A percentile compares a stretch with the other conserved stretches of the same genome.
Conservation (phyloP, 306 rosid species). For the Medicago arabica region DNA sequence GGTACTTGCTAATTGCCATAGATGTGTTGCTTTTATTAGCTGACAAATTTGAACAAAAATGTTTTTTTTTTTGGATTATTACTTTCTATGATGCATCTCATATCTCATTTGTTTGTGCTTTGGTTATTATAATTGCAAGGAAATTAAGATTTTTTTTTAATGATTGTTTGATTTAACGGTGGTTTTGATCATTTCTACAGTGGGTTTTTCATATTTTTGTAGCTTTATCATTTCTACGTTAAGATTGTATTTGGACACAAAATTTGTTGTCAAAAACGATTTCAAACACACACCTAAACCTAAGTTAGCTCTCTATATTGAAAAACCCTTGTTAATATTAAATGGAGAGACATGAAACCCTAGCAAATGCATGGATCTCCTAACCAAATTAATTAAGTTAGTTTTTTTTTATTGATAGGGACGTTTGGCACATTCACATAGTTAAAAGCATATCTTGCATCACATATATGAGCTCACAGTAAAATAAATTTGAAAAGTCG, state of each 20-base stretch:
- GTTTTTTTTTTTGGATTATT: background rate
- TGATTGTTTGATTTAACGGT: too few species aligned
- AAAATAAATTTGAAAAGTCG: background rate
- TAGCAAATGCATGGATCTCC: slow-evolving; percentile 2
- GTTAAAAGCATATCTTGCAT: slow-evolving; percentile 12
- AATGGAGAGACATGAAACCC: slow-evolving; percentile 17
- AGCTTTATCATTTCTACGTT: too few species aligned
- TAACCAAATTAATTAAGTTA: background rate
- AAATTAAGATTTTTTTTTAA: background rate
- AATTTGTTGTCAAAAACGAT: too few species aligned
- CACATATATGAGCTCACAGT: background rate
- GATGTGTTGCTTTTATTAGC: slow-evolving; percentile 14
- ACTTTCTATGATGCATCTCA: slow-evolving; percentile 9
- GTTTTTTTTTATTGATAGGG: background rate
- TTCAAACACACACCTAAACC: too few species aligned
- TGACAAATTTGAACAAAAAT: background rate
- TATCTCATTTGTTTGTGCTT: slow-evolving; percentile 19
- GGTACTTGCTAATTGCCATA: background rate
- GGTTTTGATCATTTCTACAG: too few species aligned
- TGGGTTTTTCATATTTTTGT: too few species aligned
- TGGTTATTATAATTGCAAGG: background rate
- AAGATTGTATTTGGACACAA: too few species aligned
- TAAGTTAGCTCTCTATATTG: slow-evolving; percentile 7
- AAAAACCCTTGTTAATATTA: background rate
- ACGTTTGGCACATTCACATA: slow-evolving; percentile 24